These are phyloP conservation scores for Kluyveromyces dobzhanskii DNA, from an alignment of 805 yeast genomes.

Conservation along the genomic window DNA sequence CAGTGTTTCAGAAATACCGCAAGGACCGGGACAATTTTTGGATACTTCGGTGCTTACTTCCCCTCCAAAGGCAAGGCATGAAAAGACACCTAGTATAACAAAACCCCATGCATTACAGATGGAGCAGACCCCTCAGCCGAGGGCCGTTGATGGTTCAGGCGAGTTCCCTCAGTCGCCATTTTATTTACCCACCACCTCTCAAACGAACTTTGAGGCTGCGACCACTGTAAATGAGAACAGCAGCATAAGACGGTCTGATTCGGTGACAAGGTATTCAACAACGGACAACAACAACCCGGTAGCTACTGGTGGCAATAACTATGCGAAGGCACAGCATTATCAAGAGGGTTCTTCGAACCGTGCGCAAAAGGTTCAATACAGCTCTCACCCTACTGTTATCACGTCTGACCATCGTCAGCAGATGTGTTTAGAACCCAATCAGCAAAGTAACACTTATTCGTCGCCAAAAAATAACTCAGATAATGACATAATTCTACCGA, in stretches of 20 bases:
- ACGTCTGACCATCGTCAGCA: neutral
- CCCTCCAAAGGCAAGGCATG: slow-evolving; percentile 1
- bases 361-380: neutral
- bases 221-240: slow-evolving; percentile 7
- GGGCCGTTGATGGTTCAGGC: slow-evolving; percentile 3
- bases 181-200: slow-evolving; percentile 10
- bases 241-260: slow-evolving; percentile 8
- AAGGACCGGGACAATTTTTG: slow-evolving; percentile 3
- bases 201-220: slow-evolving; percentile 9
- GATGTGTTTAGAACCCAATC: neutral
- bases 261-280: neutral
- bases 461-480: neutral
- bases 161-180: slow-evolving; percentile 13
- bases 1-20: slow-evolving; percentile 5
- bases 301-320: neutral
- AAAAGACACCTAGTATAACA: slow-evolving; percentile 7
- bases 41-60: slow-evolving; percentile 5
- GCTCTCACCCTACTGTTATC: no score
- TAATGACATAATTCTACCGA: neutral
- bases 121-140: slow-evolving; percentile 9
- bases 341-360: neutral
- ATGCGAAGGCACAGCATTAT: no score
- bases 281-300: neutral
- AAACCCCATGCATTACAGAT: slow-evolving; percentile 8
- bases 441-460: neutral